phyloP scores from a whole-genome alignment of 345 rosid species.

The Orychophragmus violaceus region DNA sequence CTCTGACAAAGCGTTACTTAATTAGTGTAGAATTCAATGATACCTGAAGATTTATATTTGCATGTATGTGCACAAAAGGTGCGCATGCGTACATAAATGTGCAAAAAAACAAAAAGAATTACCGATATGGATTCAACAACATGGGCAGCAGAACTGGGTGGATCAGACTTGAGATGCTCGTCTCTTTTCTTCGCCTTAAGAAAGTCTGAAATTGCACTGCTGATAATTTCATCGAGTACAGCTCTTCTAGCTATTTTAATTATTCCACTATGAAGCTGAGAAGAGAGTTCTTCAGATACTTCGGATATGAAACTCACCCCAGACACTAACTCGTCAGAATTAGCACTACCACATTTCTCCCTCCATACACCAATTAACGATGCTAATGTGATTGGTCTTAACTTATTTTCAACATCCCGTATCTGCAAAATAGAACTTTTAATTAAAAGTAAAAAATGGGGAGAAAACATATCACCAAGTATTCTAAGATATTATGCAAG shows the following conservation, averaged over 20 bases:
- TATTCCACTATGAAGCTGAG: slow-evolving; percentile 71
- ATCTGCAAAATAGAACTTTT: slow-evolving; percentile 46
- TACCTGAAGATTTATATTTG: not conserved
- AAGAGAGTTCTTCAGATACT: slow-evolving; percentile 66
- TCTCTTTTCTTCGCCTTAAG: slow-evolving; percentile 42
- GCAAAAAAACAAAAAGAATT: slow-evolving; percentile 11
- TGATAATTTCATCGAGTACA: slow-evolving; percentile 75
- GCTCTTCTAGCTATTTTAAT: slow-evolving; percentile 76
- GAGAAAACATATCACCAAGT: slow-evolving; percentile 3
- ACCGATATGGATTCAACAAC: slow-evolving; percentile 23
- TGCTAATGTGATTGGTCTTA: slow-evolving; percentile 45
- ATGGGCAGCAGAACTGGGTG: slow-evolving; percentile 30
- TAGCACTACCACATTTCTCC: slow-evolving; percentile 27
- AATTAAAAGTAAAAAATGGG: not conserved
- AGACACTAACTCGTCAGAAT: slow-evolving; percentile 28
- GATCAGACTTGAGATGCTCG: slow-evolving; percentile 37
- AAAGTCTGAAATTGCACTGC: slow-evolving; percentile 52
- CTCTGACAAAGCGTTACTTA: too few relatives aligned
- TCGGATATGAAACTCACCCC: slow-evolving; percentile 40
- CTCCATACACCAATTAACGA: slow-evolving; percentile 54
- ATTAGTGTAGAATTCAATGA: not conserved
- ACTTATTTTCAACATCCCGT: slow-evolving; percentile 52
- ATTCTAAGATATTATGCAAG: not conserved
- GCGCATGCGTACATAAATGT: slow-evolving; percentile 34
- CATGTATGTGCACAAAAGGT: not conserved